These are phyloP conservation scores for Adiantum capillusveneris DNA, from an alignment of 75 land plant species.

Conservation along the genomic window DNA sequence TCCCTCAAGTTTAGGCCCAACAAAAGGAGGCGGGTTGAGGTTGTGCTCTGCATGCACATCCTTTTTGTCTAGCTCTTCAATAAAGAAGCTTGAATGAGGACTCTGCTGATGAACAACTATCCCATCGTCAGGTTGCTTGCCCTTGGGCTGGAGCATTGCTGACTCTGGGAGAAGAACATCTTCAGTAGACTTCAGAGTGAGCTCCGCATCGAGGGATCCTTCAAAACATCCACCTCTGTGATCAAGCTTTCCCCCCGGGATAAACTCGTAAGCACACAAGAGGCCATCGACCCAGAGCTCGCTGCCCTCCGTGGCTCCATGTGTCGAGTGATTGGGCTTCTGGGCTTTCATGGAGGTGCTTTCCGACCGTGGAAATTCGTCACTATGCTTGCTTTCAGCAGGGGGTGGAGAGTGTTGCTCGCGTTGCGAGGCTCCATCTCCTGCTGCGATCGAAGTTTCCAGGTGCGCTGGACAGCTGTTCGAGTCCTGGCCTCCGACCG, in stretches of 20 bases:
- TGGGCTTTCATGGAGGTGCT: too few species aligned
- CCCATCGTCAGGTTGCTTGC: neutral
- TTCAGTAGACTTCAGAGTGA: constrained; percentile 6
- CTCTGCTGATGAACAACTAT: neutral
- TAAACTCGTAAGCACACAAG: constrained; percentile 76
- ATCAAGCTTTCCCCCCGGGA: constrained; percentile 26
- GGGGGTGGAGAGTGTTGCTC: too few species aligned
- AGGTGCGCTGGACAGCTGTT: too few species aligned
- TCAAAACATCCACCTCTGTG: constrained; percentile 2
- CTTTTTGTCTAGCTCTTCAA: neutral
- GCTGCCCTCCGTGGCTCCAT: too few species aligned
- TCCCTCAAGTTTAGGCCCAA: constrained; percentile 5
- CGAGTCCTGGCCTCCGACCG: too few species aligned
- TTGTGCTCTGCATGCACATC: neutral
- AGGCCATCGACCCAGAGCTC: constrained; percentile 86
- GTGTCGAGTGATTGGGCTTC: too few species aligned
- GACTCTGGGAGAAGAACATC: neutral
- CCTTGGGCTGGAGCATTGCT: neutral
- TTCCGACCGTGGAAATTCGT: too few species aligned
- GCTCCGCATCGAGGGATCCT: constrained; percentile 15
- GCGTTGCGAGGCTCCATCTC: too few species aligned
- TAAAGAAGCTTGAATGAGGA: neutral
- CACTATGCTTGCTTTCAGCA: too few species aligned
- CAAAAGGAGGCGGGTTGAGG: neutral
- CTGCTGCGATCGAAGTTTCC: too few species aligned